A percentile compares a stretch with the other conserved stretches of the same genome.
phyloP scores from a whole-genome alignment of 345 rosid genomes.

The Zanthoxylum bungeanum region DNA sequence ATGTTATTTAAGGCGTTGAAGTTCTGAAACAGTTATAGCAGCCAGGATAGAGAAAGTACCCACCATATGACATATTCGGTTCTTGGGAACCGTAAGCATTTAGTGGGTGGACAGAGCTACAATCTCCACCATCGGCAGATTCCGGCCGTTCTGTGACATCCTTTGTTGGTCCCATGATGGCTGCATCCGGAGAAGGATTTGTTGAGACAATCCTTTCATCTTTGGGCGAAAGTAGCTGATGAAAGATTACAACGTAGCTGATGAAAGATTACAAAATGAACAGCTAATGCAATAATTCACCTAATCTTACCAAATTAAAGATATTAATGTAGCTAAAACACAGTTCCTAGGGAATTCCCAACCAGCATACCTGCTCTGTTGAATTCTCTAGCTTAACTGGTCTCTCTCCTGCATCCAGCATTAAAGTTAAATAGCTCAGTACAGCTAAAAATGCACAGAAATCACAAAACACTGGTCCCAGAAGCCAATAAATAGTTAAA shows the following conservation, averaged over 20 bases:
- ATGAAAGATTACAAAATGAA: slow-evolving; percentile 31
- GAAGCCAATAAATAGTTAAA: not conserved
- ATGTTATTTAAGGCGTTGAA: not conserved
- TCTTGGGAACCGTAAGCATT: slow-evolving; percentile 39
- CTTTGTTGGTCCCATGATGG: slow-evolving; percentile 31
- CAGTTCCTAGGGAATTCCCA: not conserved
- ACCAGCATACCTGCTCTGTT: slow-evolving; percentile 37
- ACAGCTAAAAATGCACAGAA: not conserved
- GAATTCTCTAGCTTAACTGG: slow-evolving; percentile 31
- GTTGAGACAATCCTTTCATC: slow-evolving; percentile 57
- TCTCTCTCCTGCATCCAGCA: slow-evolving; percentile 43
- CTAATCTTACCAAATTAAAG: slow-evolving; percentile 6
- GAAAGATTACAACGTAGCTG: slow-evolving; percentile 40
- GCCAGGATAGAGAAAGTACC: slow-evolving; percentile 24
- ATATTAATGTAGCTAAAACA: not conserved
- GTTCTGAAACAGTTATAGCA: not conserved
- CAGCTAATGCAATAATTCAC: slow-evolving; percentile 16
- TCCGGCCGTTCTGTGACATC: slow-evolving; percentile 21
- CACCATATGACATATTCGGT: slow-evolving; percentile 34
- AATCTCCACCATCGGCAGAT: slow-evolving; percentile 27
- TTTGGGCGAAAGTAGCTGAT: slow-evolving; percentile 43
- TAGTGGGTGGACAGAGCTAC: slow-evolving; percentile 18
- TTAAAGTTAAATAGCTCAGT: not conserved
- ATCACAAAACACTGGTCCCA: not conserved
- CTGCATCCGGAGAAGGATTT: slow-evolving; percentile 48